These are phyloP conservation scores for Syncephalastrum sp. DNA, from an alignment of 371 early-diverging fungal genomes.

Conservation along the genomic window DNA sequence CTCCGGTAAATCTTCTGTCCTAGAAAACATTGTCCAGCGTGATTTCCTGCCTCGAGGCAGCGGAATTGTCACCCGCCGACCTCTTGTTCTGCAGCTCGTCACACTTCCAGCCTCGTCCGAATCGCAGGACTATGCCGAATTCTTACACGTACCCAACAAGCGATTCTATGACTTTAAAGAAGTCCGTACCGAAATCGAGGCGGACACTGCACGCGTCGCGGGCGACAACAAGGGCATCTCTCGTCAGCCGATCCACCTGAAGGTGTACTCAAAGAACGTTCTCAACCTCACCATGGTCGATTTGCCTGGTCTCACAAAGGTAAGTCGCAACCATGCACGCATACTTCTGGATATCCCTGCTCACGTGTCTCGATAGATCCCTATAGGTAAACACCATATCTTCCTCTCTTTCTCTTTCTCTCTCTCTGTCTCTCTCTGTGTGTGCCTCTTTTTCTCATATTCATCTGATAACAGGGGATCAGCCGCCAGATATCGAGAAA, in stretches of 20 bases:
- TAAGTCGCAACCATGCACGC: constrained; percentile 16
- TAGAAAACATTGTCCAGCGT: constrained; percentile 89
- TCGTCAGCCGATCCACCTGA: constrained; percentile 84
- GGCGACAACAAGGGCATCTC: constrained; percentile 86
- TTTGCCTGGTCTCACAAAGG: constrained; percentile 91
- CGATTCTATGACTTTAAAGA: constrained; percentile 78
- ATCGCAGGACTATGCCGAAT: constrained; percentile 67
- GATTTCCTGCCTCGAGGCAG: constrained; percentile 92
- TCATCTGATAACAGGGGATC: constrained; percentile 64
- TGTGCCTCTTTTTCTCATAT: constrained; percentile 18
- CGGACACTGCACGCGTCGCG: constrained; percentile 85
- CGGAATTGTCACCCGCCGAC: constrained; percentile 93
- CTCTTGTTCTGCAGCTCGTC: constrained; percentile 88
- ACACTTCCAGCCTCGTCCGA: constrained; percentile 44
- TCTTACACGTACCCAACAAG: constrained; percentile 73
- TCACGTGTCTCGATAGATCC: constrained; percentile 30
- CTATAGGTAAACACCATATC: constrained; percentile 33
- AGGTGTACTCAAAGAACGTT: constrained; percentile 80
- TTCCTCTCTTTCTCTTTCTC: neutral
- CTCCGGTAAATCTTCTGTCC: constrained; percentile 90
- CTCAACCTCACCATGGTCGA: constrained; percentile 91
- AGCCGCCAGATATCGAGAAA: constrained; percentile 87
- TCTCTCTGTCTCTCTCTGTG: constrained; percentile 32
- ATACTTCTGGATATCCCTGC: neutral
- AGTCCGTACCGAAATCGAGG: constrained; percentile 83